phyloP scores from a whole-genome alignment of 2,329 filamentous ascomycete genomes.

The Pseudogymnoascus sp. region DNA sequence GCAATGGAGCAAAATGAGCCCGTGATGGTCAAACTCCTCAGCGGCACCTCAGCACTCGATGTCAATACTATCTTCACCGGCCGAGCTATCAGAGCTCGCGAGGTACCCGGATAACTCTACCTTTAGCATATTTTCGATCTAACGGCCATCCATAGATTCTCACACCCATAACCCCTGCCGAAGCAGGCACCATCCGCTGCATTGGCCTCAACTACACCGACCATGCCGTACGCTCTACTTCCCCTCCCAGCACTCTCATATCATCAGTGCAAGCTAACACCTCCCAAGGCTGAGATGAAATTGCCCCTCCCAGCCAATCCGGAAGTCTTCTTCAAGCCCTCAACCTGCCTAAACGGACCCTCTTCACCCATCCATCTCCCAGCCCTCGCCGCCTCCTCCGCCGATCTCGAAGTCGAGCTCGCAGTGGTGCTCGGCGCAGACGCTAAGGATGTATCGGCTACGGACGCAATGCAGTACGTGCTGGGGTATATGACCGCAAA shows the following conservation, averaged over 20 bases:
- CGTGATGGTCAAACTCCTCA: slow-evolving; percentile 19
- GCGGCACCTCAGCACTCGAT: slow-evolving; percentile 20
- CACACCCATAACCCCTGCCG: slow-evolving; percentile 40
- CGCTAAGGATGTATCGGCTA: slow-evolving; percentile 45
- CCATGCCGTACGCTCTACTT: slow-evolving; percentile 20
- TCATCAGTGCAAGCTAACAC: slow-evolving; percentile 26
- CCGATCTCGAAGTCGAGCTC: slow-evolving; percentile 27
- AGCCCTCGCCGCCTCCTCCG: slow-evolving; percentile 43
- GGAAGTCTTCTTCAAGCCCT: slow-evolving; percentile 51
- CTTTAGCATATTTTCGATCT: slow-evolving; percentile 30
- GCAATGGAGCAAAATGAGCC: slow-evolving; percentile 16
- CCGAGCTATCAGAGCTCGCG: slow-evolving; percentile 20
- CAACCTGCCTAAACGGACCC: slow-evolving; percentile 45
- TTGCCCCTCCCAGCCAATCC: slow-evolving; percentile 46
- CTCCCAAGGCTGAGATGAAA: slow-evolving; percentile 40
- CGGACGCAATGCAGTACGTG: slow-evolving; percentile 49
- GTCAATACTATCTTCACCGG: slow-evolving; percentile 23
- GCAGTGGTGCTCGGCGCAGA: slow-evolving; percentile 12
- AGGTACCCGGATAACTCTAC: slow-evolving; percentile 20
- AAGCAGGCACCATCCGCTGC: slow-evolving; percentile 50
- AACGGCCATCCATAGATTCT: slow-evolving; percentile 31
- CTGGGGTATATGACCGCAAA: slow-evolving; percentile 57
- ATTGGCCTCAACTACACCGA: slow-evolving; percentile 46
- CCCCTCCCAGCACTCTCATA: too few relatives aligned
- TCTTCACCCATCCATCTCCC: slow-evolving; percentile 45